Evolutionary conservation across 345 rosid genomes (phyloP), one percentile per base, ranked within the genome.

Genomic region (Barbarea vulgaris): DNA sequence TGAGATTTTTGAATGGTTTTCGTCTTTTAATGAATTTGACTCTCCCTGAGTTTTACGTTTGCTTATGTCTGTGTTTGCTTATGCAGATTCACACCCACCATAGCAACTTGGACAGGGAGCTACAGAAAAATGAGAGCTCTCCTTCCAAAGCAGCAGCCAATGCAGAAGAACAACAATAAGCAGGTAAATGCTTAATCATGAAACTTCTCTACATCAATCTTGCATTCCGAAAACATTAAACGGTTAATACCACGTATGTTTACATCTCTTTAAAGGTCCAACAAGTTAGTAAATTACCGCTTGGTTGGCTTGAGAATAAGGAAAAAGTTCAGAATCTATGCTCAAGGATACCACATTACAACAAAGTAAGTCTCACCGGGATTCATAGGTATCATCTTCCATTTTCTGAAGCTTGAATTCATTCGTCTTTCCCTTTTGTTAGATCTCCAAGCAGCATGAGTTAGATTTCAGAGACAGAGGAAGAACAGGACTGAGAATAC

Each of bases 31-130:
- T 11, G 19, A 74, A 14, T 42, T 17, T 60, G 30, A 13, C 14
- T 44, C 28, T 48, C 51, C 21, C 50, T 64, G 47, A 7, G 1
- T 21, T 28, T 51, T 66, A 3, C 41, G 30, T 36, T 4, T 36
- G 41, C 66, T 77, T 3, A 58, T 67, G 9, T 7, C 52, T 52
- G 21, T 62, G 46, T 67, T 22, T 46, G 54, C 19, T 72, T 81
- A 21, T 64, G 48, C 77, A 93, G 98, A 60, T 91, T 91, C 75
- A 50, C 79, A 74, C 97, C 98, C 13, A 91, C 98, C 8, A 77
- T 94, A 81, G 51, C 90, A 67, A 91, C 96, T 17, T 94, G 91
- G 89, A 86, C 92, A 0, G 97, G 97, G 62, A 89, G 91, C 73
- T 85, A 86, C 79, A 81, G 97, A 79, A 84, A 84, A 60, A 88